Conservation (phyloP, 768 basidiomycete genomes). For the Ramaria sp. region DNA sequence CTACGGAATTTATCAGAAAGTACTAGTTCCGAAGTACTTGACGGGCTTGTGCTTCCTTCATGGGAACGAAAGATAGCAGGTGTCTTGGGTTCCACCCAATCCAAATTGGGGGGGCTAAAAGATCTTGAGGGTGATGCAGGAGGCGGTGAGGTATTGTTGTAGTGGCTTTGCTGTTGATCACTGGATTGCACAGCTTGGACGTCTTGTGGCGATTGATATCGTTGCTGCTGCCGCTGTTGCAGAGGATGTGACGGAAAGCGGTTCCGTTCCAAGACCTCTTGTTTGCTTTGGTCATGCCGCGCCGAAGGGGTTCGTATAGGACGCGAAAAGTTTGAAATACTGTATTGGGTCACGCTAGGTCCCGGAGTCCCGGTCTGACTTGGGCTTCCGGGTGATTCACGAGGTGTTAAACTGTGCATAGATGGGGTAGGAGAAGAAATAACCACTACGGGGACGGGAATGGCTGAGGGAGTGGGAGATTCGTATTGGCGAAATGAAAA, state of each 20-base stretch:
- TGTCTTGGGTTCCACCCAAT: not conserved
- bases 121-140: not conserved
- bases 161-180: not conserved
- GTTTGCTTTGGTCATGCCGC: constrained; percentile 29
- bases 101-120: not conserved
- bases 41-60: not conserved
- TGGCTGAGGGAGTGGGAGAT: constrained; percentile 12
- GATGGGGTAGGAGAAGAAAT: constrained; percentile 32
- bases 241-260: not conserved
- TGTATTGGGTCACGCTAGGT: constrained; percentile 27
- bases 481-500: constrained; percentile 14
- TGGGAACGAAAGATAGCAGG: not conserved
- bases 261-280: constrained; percentile 48
- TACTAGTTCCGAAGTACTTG: not conserved
- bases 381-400: not conserved
- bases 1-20: not conserved
- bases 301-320: constrained; percentile 39
- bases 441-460: constrained; percentile 47
- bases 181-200: not conserved
- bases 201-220: not conserved
- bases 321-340: constrained; percentile 52
- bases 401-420: not conserved
- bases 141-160: not conserved
- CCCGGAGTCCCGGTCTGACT: not conserved
- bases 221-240: constrained; percentile 5